Evolutionary conservation across 2,329 filamentous ascomycete genomes (phyloP).

Genomic region (Aureobasidium sp.): DNA sequence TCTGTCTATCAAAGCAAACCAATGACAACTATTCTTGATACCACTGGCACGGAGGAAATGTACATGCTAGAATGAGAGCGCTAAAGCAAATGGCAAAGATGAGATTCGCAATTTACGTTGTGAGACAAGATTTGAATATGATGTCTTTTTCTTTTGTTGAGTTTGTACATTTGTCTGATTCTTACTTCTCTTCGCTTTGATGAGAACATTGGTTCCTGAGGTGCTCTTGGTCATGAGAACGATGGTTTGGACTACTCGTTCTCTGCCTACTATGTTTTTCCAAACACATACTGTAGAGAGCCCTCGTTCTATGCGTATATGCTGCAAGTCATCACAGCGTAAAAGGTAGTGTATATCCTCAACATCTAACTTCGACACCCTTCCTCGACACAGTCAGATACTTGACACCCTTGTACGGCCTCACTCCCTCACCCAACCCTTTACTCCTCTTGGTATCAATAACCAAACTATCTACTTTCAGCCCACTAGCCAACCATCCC

Average conservation of each 20-base stretch:
- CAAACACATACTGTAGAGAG: too few relatives aligned
- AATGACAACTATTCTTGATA: neutral
- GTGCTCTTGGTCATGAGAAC: too few relatives aligned
- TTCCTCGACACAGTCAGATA: slow-evolving; percentile 69
- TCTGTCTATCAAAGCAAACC: neutral
- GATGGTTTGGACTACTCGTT: too few relatives aligned
- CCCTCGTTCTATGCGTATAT: too few relatives aligned
- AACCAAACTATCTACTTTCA: slow-evolving; percentile 55
- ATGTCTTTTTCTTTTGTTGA: too few relatives aligned
- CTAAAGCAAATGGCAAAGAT: neutral
- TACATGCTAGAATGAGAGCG: neutral
- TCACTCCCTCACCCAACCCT: slow-evolving; percentile 78
- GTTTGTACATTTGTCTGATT: too few relatives aligned
- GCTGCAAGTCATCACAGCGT: too few relatives aligned
- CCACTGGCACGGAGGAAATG: neutral
- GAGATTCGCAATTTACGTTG: neutral
- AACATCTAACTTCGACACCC: slow-evolving; percentile 46
- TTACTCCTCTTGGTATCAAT: slow-evolving; percentile 70
- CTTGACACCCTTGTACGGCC: slow-evolving; percentile 97
- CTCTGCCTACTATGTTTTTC: too few relatives aligned
- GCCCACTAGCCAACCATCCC: slow-evolving; percentile 58
- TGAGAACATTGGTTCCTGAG: too few relatives aligned
- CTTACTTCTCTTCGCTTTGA: too few relatives aligned
- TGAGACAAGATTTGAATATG: too few relatives aligned
- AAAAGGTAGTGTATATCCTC: neutral